A percentile compares a stretch with the other conserved stretches of the same genome.
Evolutionary conservation across 2,329 filamentous ascomycete genomes (phyloP).

Genomic region (Didymella pomorum): DNA sequence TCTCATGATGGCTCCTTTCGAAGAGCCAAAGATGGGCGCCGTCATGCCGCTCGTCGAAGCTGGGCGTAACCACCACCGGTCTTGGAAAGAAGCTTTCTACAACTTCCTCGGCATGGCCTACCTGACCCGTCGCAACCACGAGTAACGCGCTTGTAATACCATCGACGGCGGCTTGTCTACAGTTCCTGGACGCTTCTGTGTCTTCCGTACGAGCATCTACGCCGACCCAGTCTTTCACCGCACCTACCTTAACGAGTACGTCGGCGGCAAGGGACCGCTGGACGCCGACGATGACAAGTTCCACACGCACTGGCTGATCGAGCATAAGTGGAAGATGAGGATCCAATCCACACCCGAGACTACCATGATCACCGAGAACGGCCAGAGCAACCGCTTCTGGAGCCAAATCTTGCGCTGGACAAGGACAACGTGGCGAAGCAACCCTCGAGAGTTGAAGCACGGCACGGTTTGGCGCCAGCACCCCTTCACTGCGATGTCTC

Average conservation of each 20-base stretch:
- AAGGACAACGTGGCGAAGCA: slow-evolving; percentile 3
- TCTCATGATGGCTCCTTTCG: background rate
- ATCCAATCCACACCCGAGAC: slow-evolving; percentile 46
- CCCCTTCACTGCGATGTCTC: background rate
- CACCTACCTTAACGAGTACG: background rate
- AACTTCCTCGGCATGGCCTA: background rate
- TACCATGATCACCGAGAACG: slow-evolving; percentile 49
- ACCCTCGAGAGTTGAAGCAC: background rate
- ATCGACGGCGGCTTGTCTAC: slow-evolving; percentile 1
- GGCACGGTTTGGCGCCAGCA: background rate
- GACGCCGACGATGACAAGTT: slow-evolving; percentile 3
- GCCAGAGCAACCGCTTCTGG: background rate
- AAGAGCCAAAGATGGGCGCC: background rate
- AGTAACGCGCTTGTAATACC: background rate
- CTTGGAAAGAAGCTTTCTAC: background rate
- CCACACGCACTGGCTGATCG: slow-evolving; percentile 1
- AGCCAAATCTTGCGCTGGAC: slow-evolving; percentile 1
- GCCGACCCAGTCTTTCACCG: background rate
- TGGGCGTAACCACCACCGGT: background rate
- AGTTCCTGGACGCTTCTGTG: background rate
- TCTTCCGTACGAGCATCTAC: background rate
- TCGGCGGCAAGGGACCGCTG: background rate
- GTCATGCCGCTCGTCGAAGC: background rate
- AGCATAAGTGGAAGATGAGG: background rate
- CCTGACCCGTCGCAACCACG: background rate